phyloP scores from a whole-genome alignment of 1,284 basidiomycete genomes.

The Amylostereum areolatum region DNA sequence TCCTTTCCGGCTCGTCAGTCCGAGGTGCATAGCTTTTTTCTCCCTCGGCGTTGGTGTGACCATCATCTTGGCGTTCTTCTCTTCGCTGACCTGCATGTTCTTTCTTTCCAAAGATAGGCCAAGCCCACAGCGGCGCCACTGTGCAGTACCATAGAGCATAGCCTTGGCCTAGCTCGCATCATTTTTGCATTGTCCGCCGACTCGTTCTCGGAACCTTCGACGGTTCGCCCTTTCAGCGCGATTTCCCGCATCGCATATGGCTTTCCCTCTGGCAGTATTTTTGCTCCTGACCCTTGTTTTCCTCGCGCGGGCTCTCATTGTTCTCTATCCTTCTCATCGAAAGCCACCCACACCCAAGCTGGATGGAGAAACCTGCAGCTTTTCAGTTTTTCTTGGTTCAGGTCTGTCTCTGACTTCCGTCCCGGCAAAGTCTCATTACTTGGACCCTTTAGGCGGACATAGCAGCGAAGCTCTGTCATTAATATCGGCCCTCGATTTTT shows the following conservation, averaged over 20 bases:
- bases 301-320: conserved; percentile 13
- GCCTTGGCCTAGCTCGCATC: too few species aligned
- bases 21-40: too few species aligned
- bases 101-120: too few species aligned
- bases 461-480: conserved; percentile 85
- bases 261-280: neutral
- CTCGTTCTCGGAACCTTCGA: neutral
- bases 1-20: too few species aligned
- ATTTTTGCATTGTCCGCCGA: too few species aligned
- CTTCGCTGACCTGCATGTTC: too few species aligned
- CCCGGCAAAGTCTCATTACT: neutral
- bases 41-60: too few species aligned
- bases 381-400: conserved; percentile 62
- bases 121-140: too few species aligned
- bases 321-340: conserved; percentile 7
- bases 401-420: conserved; percentile 29
- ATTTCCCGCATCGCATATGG: conserved; percentile 2
- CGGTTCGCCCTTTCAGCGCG: conserved; percentile 3
- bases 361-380: conserved; percentile 29
- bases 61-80: too few species aligned
- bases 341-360: conserved; percentile 3
- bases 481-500: conserved; percentile 70
- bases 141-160: too few species aligned
- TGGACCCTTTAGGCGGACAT: conserved; percentile 74
- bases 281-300: neutral